These are phyloP conservation scores for Mucor racemosus DNA, from an alignment of 371 early-diverging fungal genomes.

Conservation along the genomic window DNA sequence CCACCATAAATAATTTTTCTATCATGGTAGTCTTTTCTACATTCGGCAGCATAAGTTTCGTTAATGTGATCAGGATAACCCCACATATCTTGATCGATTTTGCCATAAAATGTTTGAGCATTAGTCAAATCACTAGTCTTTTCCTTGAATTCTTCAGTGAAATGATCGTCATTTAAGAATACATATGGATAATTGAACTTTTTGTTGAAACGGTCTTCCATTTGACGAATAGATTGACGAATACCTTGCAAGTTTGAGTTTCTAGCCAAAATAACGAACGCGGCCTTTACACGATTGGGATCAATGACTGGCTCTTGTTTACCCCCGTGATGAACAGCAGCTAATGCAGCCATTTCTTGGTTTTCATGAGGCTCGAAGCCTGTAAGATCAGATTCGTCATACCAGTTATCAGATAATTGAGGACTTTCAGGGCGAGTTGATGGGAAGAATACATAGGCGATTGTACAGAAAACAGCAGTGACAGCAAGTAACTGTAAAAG, in stretches of 20 bases:
- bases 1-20: slow-evolving; percentile 82
- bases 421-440: neutral
- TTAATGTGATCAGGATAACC: slow-evolving; percentile 84
- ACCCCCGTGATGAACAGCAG: slow-evolving; percentile 1
- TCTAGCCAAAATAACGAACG: slow-evolving; percentile 69
- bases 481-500: slow-evolving; percentile 1
- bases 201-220: slow-evolving; percentile 87
- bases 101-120: slow-evolving; percentile 58
- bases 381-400: slow-evolving; percentile 1
- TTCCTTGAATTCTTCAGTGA: slow-evolving; percentile 78
- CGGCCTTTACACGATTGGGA: slow-evolving; percentile 51
- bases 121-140: slow-evolving; percentile 49
- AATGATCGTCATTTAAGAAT: slow-evolving; percentile 81
- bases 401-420: slow-evolving; percentile 17
- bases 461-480: neutral
- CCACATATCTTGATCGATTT: slow-evolving; percentile 73
- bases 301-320: slow-evolving; percentile 5
- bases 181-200: slow-evolving; percentile 90
- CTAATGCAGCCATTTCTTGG: slow-evolving; percentile 10
- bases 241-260: slow-evolving; percentile 81
- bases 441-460: slow-evolving; percentile 9
- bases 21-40: slow-evolving; percentile 61
- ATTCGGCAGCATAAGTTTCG: slow-evolving; percentile 63
- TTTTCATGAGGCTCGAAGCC: slow-evolving; percentile 12
- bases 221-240: slow-evolving; percentile 64